A percentile compares a stretch with the other conserved stretches of the same genome.
phyloP scores from a whole-genome alignment of 768 basidiomycete genomes.

The Mycena amicta region DNA sequence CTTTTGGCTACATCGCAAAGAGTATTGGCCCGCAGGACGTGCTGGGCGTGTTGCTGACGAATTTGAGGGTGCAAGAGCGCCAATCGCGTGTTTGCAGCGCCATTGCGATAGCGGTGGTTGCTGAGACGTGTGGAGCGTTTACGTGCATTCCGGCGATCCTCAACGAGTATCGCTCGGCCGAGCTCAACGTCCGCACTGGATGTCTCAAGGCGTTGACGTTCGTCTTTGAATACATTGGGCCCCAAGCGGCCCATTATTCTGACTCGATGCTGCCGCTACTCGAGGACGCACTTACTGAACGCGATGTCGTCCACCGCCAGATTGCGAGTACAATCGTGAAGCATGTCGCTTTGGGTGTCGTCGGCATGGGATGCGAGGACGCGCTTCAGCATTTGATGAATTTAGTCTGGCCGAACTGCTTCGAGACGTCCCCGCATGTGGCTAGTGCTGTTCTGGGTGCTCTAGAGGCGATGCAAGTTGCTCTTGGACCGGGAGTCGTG shows the following conservation, averaged over 20 bases:
- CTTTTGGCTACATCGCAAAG: constrained; percentile 99
- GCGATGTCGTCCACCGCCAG: constrained; percentile 97
- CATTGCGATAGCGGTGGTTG: constrained; percentile 94
- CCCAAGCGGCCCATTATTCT: constrained; percentile 93
- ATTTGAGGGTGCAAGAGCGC: constrained; percentile 96
- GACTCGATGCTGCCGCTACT: constrained; percentile 97
- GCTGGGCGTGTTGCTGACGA: constrained; percentile 90
- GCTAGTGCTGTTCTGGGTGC: constrained; percentile 98
- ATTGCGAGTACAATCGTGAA: constrained; percentile 98
- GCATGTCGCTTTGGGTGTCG: constrained; percentile 94
- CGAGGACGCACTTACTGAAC: constrained; percentile 96
- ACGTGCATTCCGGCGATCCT: constrained; percentile 98
- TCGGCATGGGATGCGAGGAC: constrained; percentile 96
- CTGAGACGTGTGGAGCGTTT: constrained; percentile 94
- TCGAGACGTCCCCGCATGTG: constrained; percentile 97
- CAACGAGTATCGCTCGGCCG: constrained; percentile 97
- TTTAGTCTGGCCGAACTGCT: constrained; percentile 98
- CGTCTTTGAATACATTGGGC: constrained; percentile 99
- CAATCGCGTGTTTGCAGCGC: constrained; percentile 98
- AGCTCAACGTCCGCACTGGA: constrained; percentile 97
- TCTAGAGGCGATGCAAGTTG: constrained; percentile 96
- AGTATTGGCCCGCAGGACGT: constrained; percentile 99
- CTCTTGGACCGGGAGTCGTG: constrained; percentile 89
- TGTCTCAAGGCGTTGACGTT: constrained; percentile 98
- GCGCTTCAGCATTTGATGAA: constrained; percentile 98